Conservation (phyloP, 208 protist species). For the Angomonas deanei region DNA sequence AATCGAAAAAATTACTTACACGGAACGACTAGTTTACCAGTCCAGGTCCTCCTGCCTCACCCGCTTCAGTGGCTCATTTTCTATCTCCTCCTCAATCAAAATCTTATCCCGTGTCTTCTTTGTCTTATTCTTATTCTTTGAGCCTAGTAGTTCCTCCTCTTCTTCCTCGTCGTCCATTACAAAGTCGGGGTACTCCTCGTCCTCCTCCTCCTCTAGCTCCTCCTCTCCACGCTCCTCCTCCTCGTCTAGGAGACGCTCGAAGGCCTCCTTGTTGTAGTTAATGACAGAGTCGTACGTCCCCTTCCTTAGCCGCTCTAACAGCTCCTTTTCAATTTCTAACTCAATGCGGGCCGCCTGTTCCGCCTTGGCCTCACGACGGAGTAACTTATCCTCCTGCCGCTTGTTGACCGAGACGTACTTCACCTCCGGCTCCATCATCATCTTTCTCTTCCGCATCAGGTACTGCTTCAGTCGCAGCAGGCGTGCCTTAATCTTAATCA, state of each 20-base stretch:
- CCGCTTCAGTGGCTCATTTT: slow-evolving; percentile 55
- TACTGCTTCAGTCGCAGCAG: slow-evolving; percentile 98
- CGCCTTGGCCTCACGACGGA: slow-evolving; percentile 94
- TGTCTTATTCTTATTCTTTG: slow-evolving; percentile 14
- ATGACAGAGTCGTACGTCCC: slow-evolving; percentile 90
- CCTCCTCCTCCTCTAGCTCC: slow-evolving; percentile 68
- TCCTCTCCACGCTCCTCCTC: slow-evolving; percentile 82
- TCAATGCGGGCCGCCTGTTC: slow-evolving; percentile 95
- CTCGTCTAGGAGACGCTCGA: slow-evolving; percentile 83
- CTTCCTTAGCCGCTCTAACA: slow-evolving; percentile 94
- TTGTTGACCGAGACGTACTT: slow-evolving; percentile 97
- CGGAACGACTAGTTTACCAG: slow-evolving; percentile 47
- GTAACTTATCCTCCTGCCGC: slow-evolving; percentile 95
- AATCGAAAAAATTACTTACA: slow-evolving; percentile 14
- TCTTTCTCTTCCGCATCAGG: slow-evolving; percentile 96
- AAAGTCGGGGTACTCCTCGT: slow-evolving; percentile 83
- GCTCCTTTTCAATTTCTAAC: slow-evolving; percentile 96
- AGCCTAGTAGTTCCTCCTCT: slow-evolving; percentile 43
- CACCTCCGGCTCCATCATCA: slow-evolving; percentile 88
- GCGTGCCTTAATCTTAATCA: slow-evolving; percentile 97
- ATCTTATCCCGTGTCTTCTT: slow-evolving; percentile 50
- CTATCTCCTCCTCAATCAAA: slow-evolving; percentile 84
- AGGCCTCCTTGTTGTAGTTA: slow-evolving; percentile 86
- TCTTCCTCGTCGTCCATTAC: slow-evolving; percentile 88
- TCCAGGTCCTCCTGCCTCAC: slow-evolving; percentile 59